phyloP scores from a whole-genome alignment of 1,284 basidiomycete species.

The Fomitopsis palustris region DNA sequence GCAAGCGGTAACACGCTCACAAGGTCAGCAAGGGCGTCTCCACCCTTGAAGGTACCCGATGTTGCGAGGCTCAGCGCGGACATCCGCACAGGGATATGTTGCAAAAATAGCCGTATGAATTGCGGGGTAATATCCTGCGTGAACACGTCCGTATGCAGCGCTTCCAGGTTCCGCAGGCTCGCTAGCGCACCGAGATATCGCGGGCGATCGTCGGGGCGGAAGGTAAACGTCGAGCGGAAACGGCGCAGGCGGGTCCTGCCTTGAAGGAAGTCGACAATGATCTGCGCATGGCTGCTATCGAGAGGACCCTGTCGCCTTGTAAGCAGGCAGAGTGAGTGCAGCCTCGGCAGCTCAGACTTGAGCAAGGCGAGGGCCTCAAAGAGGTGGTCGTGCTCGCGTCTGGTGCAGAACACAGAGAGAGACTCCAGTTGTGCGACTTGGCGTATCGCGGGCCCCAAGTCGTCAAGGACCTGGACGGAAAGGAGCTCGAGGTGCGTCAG shows the following conservation, averaged over 20 bases:
- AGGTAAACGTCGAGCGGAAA: constrained; percentile 5
- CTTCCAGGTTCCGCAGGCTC: not conserved
- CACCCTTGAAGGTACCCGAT: not conserved
- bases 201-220: not conserved
- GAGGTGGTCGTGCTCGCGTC: not conserved
- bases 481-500: not conserved
- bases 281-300: not conserved
- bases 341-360: constrained; percentile 5
- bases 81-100: not conserved
- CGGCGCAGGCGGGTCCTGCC: constrained; percentile 7
- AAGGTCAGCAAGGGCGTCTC: not conserved
- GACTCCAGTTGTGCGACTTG: not conserved
- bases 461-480: not conserved
- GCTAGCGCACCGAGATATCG: not conserved
- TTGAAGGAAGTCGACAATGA: constrained; percentile 6
- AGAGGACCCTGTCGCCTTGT: not conserved
- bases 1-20: not conserved
- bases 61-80: not conserved
- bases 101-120: not conserved
- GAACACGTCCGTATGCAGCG: not conserved
- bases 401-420: not conserved
- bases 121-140: not conserved
- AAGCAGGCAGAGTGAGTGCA: constrained; percentile 14
- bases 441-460: not conserved
- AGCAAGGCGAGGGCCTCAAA: not conserved